These are phyloP conservation scores for Lagenidium giganteum DNA, from an alignment of 352 stramenopile genomes.

Conservation along the genomic window DNA sequence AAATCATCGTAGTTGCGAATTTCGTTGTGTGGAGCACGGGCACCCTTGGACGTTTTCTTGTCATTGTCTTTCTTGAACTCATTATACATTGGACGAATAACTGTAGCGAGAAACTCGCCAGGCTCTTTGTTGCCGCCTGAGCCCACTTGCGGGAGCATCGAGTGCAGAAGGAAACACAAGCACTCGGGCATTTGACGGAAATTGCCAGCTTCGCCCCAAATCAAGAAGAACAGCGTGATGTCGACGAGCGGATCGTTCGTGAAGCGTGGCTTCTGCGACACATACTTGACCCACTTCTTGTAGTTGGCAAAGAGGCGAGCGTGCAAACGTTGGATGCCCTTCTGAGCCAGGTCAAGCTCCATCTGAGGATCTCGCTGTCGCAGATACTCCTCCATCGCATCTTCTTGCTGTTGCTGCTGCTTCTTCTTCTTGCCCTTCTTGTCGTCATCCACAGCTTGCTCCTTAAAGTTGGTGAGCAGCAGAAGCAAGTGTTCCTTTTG, in stretches of 20 bases:
- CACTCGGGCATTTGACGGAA: slow-evolving; percentile 88
- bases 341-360: slow-evolving; percentile 7
- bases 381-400: slow-evolving; percentile 20
- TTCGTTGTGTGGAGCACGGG: slow-evolving; percentile 58
- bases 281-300: slow-evolving; percentile 92
- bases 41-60: slow-evolving; percentile 83
- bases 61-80: slow-evolving; percentile 85
- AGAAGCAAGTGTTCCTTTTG: slow-evolving; percentile 39
- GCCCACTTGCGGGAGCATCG: no score
- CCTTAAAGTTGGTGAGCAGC: slow-evolving; percentile 38
- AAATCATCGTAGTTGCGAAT: slow-evolving; percentile 89
- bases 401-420: slow-evolving; percentile 13
- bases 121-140: slow-evolving; percentile 52
- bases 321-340: no score
- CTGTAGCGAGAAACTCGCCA: slow-evolving; percentile 56
- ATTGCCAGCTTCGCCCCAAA: slow-evolving; percentile 84
- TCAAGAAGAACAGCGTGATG: slow-evolving; percentile 74
- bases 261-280: slow-evolving; percentile 84
- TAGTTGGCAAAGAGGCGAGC: slow-evolving; percentile 93
- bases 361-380: slow-evolving; percentile 7
- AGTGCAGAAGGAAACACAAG: slow-evolving; percentile 86
- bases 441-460: slow-evolving; percentile 25
- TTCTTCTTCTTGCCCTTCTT: slow-evolving; percentile 27
- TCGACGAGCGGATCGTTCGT: no score
- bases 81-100: slow-evolving; percentile 78